phyloP scores from a whole-genome alignment of 1,139 yeast species.

The Suhomyces kunorum region DNA sequence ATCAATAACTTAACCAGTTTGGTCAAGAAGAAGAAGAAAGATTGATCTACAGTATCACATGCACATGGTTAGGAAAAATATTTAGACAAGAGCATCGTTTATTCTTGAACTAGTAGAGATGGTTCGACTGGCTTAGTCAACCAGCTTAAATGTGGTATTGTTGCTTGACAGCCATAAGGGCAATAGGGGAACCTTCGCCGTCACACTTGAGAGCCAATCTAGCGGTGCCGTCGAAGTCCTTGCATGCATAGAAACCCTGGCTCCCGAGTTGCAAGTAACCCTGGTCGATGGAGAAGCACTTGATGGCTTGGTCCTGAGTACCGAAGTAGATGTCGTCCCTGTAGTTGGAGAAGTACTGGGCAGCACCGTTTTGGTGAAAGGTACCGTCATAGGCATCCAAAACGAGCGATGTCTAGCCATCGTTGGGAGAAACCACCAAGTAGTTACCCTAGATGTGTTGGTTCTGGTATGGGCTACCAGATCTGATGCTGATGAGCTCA shows the following conservation, averaged over 20 bases:
- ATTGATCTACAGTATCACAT: background rate
- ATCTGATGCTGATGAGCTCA: slow-evolving; percentile 10
- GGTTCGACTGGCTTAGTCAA: no score
- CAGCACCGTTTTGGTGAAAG: slow-evolving; percentile 2
- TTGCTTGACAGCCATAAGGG: slow-evolving; percentile 12
- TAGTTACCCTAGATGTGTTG: background rate
- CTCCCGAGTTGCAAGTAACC: slow-evolving; percentile 8
- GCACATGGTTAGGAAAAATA: no score
- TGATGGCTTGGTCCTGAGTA: slow-evolving; percentile 3
- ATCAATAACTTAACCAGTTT: slow-evolving; percentile 14
- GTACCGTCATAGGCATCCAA: slow-evolving; percentile 7
- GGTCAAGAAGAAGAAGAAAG: slow-evolving; percentile 13
- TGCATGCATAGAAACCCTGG: slow-evolving; percentile 10
- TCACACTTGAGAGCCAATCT: slow-evolving; percentile 8
- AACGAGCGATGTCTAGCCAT: slow-evolving; percentile 1
- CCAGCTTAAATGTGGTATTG: background rate
- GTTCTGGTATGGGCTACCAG: slow-evolving; percentile 9
- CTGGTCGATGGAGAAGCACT: slow-evolving; percentile 6
- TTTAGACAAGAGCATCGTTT: no score
- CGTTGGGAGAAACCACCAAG: slow-evolving; percentile 1
- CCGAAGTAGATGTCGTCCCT: slow-evolving; percentile 22
- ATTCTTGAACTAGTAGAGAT: background rate
- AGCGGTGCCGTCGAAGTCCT: slow-evolving; percentile 2
- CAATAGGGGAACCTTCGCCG: slow-evolving; percentile 13
- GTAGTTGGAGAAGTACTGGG: slow-evolving; percentile 1